Evolutionary conservation across 129 eudicot species (phyloP).

Genomic region (Sambucus nigra): DNA sequence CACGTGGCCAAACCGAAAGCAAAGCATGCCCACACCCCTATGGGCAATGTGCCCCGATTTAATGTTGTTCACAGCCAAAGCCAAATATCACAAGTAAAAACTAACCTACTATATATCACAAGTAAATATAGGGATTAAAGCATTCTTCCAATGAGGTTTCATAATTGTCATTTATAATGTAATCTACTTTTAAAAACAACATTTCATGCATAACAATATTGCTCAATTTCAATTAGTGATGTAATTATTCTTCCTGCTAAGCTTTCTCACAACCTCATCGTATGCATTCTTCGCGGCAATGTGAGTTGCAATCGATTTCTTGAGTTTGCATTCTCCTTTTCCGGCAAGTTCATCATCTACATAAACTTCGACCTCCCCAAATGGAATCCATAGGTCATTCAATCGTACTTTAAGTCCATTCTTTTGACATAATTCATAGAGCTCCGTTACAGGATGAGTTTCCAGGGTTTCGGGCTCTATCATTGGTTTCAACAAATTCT

Average conservation of each 20-base stretch:
- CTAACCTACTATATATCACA: too few relatives aligned
- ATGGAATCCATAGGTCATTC: slow-evolving; percentile 28
- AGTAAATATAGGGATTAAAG: too few relatives aligned
- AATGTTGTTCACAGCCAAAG: too few relatives aligned
- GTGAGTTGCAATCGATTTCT: slow-evolving; percentile 33
- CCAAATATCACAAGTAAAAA: too few relatives aligned
- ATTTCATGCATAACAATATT: too few relatives aligned
- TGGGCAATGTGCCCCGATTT: too few relatives aligned
- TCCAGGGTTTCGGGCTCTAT: slow-evolving; percentile 28
- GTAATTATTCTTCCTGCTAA: not conserved
- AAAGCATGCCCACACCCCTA: too few relatives aligned
- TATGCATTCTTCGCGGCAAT: slow-evolving; percentile 55
- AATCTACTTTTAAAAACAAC: too few relatives aligned
- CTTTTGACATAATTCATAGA: slow-evolving; percentile 47
- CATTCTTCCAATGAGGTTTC: too few relatives aligned
- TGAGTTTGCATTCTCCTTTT: slow-evolving; percentile 28
- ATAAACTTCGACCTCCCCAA: slow-evolving; percentile 22
- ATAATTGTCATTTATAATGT: too few relatives aligned
- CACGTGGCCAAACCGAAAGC: too few relatives aligned
- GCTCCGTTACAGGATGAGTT: slow-evolving; percentile 28
- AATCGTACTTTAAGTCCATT: slow-evolving; percentile 10
- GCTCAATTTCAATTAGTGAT: too few relatives aligned
- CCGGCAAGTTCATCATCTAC: slow-evolving; percentile 27
- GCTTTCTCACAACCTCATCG: slow-evolving; percentile 10
- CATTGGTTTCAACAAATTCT: slow-evolving; percentile 36